Conservation (phyloP, 1,284 basidiomycete genomes). For the Somion occarium region DNA sequence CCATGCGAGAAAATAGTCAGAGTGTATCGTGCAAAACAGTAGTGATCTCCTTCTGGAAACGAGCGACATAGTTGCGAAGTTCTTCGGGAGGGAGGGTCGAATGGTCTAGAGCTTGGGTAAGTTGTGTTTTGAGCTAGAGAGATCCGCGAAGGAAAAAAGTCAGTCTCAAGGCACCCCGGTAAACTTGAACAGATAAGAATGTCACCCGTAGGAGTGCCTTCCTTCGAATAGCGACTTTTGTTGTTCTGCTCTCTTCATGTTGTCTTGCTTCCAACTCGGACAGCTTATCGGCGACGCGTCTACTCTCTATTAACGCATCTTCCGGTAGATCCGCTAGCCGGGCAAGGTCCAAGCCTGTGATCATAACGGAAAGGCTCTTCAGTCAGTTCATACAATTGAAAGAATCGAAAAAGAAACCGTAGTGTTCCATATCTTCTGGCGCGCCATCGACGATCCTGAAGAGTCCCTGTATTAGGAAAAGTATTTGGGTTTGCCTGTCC, state of each 20-base stretch:
- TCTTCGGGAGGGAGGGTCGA: conserved; percentile 67
- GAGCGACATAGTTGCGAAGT: conserved; percentile 54
- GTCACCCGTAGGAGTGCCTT: conserved; percentile 66
- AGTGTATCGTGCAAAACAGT: conserved; percentile 42
- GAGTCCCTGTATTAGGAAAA: background rate
- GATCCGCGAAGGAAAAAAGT: background rate
- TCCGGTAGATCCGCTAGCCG: conserved; percentile 76
- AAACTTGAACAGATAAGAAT: no score
- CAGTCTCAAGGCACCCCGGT: background rate
- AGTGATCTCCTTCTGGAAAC: conserved; percentile 66
- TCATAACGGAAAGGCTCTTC: background rate
- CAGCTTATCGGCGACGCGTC: conserved; percentile 57
- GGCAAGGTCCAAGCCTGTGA: conserved; percentile 76
- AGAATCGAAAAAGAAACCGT: conserved; percentile 48
- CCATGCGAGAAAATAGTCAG: no score
- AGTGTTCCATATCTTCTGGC: conserved; percentile 54
- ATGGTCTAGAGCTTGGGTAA: conserved; percentile 63
- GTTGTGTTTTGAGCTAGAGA: conserved; percentile 59
- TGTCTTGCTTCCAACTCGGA: conserved; percentile 53
- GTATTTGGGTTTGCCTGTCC: no score
- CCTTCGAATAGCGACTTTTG: conserved; percentile 52
- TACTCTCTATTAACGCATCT: conserved; percentile 59
- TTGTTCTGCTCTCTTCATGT: conserved; percentile 56
- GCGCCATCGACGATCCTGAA: conserved; percentile 62
- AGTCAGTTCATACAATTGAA: background rate